phyloP scores from a whole-genome alignment of 2,329 filamentous ascomycete genomes.

The Xylariales sp. region DNA sequence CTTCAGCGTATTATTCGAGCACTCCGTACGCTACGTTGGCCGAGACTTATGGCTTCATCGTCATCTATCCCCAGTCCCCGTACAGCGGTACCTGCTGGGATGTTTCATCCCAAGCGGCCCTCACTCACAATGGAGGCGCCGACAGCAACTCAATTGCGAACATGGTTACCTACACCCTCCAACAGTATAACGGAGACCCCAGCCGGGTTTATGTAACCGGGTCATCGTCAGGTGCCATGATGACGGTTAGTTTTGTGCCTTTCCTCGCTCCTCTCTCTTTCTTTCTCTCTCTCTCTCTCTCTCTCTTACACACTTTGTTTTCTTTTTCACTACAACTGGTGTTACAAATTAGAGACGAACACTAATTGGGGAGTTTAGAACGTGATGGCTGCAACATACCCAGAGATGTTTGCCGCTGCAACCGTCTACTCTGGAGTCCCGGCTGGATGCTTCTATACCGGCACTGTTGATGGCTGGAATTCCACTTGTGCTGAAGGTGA shows the following conservation, averaged over 20 bases:
- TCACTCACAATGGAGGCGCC: conserved; percentile 45
- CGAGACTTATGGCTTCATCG: conserved; percentile 49
- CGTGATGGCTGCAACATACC: conserved; percentile 46
- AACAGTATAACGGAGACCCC: conserved; percentile 39
- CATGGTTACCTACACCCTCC: conserved; percentile 48
- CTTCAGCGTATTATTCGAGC: conserved; percentile 40
- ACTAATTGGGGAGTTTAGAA: no score
- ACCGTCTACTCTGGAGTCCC: conserved; percentile 39
- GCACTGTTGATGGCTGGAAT: conserved; percentile 43
- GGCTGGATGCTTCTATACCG: conserved; percentile 44
- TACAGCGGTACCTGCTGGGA: conserved; percentile 11
- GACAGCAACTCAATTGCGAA: conserved; percentile 48
- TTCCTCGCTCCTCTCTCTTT: no score
- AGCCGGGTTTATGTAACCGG: conserved; percentile 47
- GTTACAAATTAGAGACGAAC: no score
- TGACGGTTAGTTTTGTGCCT: no score
- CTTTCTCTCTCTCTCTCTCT: no score
- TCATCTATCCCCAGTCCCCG: conserved; percentile 30
- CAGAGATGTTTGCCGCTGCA: conserved; percentile 47
- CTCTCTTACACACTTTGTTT: no score
- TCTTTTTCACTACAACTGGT: no score
- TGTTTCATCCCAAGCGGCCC: conserved; percentile 35
- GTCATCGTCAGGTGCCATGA: conserved; percentile 49
- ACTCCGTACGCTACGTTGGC: conserved; percentile 51
- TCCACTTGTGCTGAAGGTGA: conserved; percentile 45